phyloP scores from a whole-genome alignment of 148 eudicot species.

The Rhododendron ovatum region DNA sequence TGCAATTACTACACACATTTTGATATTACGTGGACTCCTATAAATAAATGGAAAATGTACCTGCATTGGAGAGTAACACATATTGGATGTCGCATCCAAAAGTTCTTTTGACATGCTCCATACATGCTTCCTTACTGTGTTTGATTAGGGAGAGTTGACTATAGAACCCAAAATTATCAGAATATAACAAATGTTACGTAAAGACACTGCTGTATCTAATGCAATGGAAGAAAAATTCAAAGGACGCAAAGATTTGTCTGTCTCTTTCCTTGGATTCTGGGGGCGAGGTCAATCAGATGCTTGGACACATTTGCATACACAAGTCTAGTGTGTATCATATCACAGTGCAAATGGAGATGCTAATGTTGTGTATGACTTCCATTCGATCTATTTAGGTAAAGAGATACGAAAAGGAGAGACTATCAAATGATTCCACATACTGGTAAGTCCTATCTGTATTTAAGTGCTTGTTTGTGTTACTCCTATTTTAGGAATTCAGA shows the following conservation, averaged over 20 bases:
- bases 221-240: neutral
- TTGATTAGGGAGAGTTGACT: neutral
- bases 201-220: neutral
- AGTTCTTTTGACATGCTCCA: neutral
- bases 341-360: neutral
- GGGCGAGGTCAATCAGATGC: neutral
- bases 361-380: neutral
- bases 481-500: neutral
- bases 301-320: neutral
- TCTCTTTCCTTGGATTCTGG: neutral
- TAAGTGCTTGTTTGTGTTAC: neutral
- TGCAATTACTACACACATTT: neutral
- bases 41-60: neutral
- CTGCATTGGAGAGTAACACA: neutral
- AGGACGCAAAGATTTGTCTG: neutral
- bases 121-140: neutral
- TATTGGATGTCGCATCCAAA: neutral
- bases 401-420: slow-evolving; percentile 69
- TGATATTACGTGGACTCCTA: neutral
- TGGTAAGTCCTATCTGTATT: slow-evolving; percentile 45
- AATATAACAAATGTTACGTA: neutral
- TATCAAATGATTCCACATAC: slow-evolving; percentile 82
- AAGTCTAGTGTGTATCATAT: neutral
- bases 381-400: slow-evolving; percentile 47
- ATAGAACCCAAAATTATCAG: neutral